phyloP scores from a whole-genome alignment of 306 rosid genomes.

The Cyclanthera cordifolia region DNA sequence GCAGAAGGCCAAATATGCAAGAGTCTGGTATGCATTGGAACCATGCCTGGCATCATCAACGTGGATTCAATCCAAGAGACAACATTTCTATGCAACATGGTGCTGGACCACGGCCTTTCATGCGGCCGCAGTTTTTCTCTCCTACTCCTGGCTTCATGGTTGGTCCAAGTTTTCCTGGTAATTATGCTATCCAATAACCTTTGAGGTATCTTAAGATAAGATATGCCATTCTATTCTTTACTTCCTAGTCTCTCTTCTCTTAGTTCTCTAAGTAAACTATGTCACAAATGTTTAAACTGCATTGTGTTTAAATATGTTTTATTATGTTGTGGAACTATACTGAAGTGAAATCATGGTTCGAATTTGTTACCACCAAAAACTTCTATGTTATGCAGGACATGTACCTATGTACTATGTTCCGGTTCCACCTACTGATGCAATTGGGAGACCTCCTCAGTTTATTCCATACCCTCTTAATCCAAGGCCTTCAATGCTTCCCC shows the following conservation, averaged over 20 bases:
- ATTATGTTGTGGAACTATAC: background rate
- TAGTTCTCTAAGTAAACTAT: background rate
- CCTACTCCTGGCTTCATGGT: slow-evolving; percentile 70
- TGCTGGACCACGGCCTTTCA: slow-evolving; percentile 61
- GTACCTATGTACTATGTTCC: slow-evolving; percentile 57
- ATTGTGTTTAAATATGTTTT: background rate
- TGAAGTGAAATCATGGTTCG: background rate
- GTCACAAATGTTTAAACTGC: background rate
- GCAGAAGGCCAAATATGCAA: slow-evolving; percentile 53
- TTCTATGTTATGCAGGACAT: slow-evolving; percentile 40
- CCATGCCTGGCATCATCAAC: slow-evolving; percentile 69
- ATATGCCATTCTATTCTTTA: background rate
- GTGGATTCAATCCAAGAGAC: slow-evolving; percentile 46
- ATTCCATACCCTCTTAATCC: slow-evolving; percentile 49
- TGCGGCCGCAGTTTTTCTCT: slow-evolving; percentile 50
- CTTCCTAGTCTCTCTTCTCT: background rate
- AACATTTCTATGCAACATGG: slow-evolving; percentile 57
- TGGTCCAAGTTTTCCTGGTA: slow-evolving; percentile 75
- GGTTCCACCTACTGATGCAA: slow-evolving; percentile 47
- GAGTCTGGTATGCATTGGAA: slow-evolving; percentile 54
- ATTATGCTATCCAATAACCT: background rate
- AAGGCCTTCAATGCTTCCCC: slow-evolving; percentile 32
- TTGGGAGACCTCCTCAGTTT: slow-evolving; percentile 38
- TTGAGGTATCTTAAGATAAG: background rate
- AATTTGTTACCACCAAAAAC: background rate